A percentile compares a stretch with the other conserved stretches of the same genome.
Evolutionary conservation across 164 flowering plant species (phyloP).

Genomic region (Tetrastigma voinierianum): DNA sequence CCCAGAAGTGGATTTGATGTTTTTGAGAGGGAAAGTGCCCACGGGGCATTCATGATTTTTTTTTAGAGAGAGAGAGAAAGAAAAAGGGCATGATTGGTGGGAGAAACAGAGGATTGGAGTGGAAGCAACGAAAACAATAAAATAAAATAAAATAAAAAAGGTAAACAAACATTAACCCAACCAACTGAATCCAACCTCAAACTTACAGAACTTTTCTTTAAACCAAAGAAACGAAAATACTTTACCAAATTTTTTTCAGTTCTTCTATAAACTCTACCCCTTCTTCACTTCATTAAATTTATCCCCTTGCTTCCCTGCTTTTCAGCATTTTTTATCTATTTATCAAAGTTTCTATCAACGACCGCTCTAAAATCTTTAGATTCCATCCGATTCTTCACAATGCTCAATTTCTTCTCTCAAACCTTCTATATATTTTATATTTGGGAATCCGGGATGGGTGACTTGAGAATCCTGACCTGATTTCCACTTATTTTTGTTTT

Average conservation of each 20-base stretch:
- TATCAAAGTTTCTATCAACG: no score
- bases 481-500: slow-evolving; percentile 22
- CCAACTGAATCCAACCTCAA: slow-evolving; percentile 37
- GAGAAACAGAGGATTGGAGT: slow-evolving; percentile 23
- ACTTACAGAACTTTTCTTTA: slow-evolving; percentile 10
- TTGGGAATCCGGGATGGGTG: slow-evolving; percentile 10
- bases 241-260: slow-evolving; percentile 17
- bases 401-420: slow-evolving; percentile 14
- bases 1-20: not conserved
- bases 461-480: not conserved
- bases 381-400: not conserved
- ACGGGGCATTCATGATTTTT: not conserved
- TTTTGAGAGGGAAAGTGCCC: not conserved
- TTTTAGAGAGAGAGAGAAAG: not conserved
- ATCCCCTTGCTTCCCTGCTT: not conserved
- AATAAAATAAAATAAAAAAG: slow-evolving; percentile 7
- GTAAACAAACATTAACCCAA: slow-evolving; percentile 15
- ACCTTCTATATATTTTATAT: no score
- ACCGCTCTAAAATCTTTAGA: not conserved
- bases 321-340: no score
- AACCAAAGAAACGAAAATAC: not conserved
- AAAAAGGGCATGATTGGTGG: not conserved
- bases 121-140: slow-evolving; percentile 28
- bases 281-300: not conserved
- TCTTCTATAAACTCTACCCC: slow-evolving; percentile 26